Evolutionary conservation across 305 asterid genomes (phyloP).

Genomic region (Solanum hybrid): DNA sequence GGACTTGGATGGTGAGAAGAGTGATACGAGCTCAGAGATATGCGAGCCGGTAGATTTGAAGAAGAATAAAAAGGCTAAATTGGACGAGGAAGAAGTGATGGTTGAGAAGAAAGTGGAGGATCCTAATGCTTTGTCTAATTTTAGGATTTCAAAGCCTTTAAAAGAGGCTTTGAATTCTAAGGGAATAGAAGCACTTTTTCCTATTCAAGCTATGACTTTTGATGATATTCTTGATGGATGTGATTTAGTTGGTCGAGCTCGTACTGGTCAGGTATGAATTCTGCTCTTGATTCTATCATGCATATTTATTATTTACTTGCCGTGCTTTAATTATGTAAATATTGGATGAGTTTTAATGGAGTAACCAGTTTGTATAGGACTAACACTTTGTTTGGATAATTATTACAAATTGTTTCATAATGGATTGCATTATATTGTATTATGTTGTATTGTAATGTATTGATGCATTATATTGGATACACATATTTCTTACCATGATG

Average conservation of each 20-base stretch:
- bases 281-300: not conserved
- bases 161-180: slow-evolving; percentile 47
- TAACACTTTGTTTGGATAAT: not conserved
- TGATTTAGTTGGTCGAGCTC: slow-evolving; percentile 91
- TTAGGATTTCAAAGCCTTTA: slow-evolving; percentile 61
- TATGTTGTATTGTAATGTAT: not conserved
- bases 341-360: not conserved
- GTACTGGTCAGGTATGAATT: slow-evolving; percentile 78
- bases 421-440: not conserved
- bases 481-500: not conserved
- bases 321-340: not conserved
- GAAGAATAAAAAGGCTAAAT: slow-evolving; percentile 52
- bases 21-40: slow-evolving; percentile 69
- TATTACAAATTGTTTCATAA: not conserved
- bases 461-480: not conserved
- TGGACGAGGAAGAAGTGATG: slow-evolving; percentile 11
- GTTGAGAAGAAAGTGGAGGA: slow-evolving; percentile 27
- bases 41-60: slow-evolving; percentile 48
- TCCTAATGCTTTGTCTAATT: slow-evolving; percentile 52
- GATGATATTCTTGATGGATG: slow-evolving; percentile 56
- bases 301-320: not conserved
- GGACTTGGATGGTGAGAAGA: slow-evolving; percentile 26
- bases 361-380: not conserved
- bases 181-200: slow-evolving; percentile 66
- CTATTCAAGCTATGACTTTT: slow-evolving; percentile 90